Percentiles rank a stretch among this genome's conserved stretches.
These are phyloP conservation scores for Rhynchospora tenuis DNA, from an alignment of 176 grass and related monocot genomes.

Conservation along the genomic window DNA sequence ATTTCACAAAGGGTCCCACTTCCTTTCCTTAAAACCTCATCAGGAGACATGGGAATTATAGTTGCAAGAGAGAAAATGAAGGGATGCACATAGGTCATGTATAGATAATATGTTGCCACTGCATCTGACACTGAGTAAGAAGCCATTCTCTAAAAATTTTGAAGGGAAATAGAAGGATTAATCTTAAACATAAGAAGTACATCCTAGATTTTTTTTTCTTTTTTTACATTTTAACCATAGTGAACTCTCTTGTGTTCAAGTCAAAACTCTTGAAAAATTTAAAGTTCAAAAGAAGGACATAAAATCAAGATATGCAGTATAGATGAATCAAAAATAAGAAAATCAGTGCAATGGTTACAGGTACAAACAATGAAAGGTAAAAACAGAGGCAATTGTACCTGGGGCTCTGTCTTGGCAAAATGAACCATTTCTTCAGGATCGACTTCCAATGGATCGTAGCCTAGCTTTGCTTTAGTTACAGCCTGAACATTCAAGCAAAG, in stretches of 20 bases:
- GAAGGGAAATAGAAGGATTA: slow-evolving; percentile 21
- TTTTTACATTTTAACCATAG: neutral
- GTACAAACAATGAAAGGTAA: neutral
- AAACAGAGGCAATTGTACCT: slow-evolving; percentile 41
- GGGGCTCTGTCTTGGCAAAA: slow-evolving; percentile 83
- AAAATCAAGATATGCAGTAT: neutral
- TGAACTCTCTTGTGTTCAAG: neutral
- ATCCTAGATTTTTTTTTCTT: neutral
- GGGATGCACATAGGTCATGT: slow-evolving; percentile 98
- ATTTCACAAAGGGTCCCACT: slow-evolving; percentile 98
- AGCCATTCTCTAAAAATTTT: slow-evolving; percentile 89
- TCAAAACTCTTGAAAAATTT: neutral
- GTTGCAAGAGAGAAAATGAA: slow-evolving; percentile 99
- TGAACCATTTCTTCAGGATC: slow-evolving; percentile 99
- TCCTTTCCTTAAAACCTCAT: slow-evolving; percentile 93
- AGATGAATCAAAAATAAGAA: neutral
- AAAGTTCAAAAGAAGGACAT: neutral
- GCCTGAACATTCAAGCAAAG: slow-evolving; percentile 52
- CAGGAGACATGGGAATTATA: slow-evolving; percentile 92
- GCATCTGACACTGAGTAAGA: slow-evolving; percentile 99
- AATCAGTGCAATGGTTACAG: neutral
- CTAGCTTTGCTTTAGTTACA: slow-evolving; percentile 98
- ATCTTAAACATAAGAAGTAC: neutral
- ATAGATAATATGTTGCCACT: slow-evolving; percentile 90
- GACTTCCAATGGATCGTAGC: slow-evolving; percentile 90